Base-by-base conservation (phyloP, 495 filamentous ascomycete genomes). In the Xylaria scruposa region DNA sequence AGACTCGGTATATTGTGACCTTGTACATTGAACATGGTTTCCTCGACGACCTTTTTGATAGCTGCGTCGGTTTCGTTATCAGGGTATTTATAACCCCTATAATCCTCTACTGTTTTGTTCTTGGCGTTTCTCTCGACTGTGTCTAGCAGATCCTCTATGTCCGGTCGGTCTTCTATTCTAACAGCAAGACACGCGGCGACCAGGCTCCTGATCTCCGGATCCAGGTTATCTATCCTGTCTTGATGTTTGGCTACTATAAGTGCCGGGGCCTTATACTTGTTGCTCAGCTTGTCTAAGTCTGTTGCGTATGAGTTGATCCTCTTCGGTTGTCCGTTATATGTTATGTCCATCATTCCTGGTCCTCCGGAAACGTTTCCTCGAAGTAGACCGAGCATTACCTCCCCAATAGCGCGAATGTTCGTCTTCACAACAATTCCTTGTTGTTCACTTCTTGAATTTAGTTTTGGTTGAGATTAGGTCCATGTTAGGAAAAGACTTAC, bases 121-220 rank as follows among this genome's bases (percentile, higher is more conserved):
- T n/a, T 63, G 17, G 70, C 66, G 40, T 75, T 71, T 9, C 67
- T 47, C n/a, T 72, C 72, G 6, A 77, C 73, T 38, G 72, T 72
- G 13, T 40, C 7, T 1, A 68, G 21, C 21, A 77, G 69, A 21
- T 72, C 53, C 19, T 67, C 68, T 6, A 77, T 69, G n/a, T 53
- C 58, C 53, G 72, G 73, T 29, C 75, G 64, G 8, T 72, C 42
- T 3, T 63, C 40, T n/a, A 46, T 3, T 1, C 46, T 29, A 2
- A 46, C 5, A 15, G 75, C 75, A 4, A 75, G 8, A 26, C 72
- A 77, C 24, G n/a, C 36, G 4, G 67, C 33, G 0, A 75, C 38
- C 26, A 75, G 71, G 21, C 68, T 72, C 60, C 69, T 72, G 53
- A 77, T 69, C 51, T 75, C 71, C 15, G 65, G 51, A 49, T 75